A percentile compares a stretch with the other conserved stretches of the same genome.
phyloP scores from a whole-genome alignment of 2,329 filamentous ascomycete genomes.

The Ophiostoma tasmaniense region DNA sequence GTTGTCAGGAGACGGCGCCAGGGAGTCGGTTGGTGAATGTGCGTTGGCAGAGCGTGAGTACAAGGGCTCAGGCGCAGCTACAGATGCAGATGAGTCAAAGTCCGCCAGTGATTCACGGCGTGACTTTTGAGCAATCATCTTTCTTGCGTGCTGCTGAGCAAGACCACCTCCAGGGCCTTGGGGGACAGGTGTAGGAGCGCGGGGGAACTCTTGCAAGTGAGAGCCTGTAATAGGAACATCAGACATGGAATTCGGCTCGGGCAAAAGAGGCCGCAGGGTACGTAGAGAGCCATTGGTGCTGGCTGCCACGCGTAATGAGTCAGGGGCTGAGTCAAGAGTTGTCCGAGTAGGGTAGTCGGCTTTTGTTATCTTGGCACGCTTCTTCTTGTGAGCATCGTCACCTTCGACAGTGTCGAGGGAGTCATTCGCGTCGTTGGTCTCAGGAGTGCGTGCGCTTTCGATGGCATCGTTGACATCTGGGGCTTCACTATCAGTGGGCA shows the following conservation, averaged over 20 bases:
- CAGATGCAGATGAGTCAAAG: constrained; percentile 25
- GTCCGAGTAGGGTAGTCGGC: constrained; percentile 49
- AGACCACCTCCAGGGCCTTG: constrained; percentile 29
- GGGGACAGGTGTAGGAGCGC: constrained; percentile 70
- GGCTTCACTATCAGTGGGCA: constrained; percentile 29
- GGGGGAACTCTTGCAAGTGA: constrained; percentile 63
- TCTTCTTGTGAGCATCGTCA: constrained; percentile 55
- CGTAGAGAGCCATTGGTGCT: constrained; percentile 84
- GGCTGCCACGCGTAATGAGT: constrained; percentile 80
- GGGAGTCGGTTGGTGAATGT: constrained; percentile 46
- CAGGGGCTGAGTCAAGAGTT: constrained; percentile 63
- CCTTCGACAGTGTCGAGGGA: constrained; percentile 37
- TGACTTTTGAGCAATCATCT: constrained; percentile 35
- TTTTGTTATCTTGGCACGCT: constrained; percentile 71
- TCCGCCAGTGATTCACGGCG: constrained; percentile 49
- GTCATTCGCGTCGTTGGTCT: constrained; percentile 21
- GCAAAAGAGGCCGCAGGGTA: constrained; percentile 65
- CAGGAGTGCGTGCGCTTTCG: constrained; percentile 38
- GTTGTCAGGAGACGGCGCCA: constrained; percentile 42
- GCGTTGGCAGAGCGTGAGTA: constrained; percentile 40
- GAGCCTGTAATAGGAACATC: constrained; percentile 30
- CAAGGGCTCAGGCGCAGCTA: constrained; percentile 23
- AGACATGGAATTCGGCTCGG: constrained; percentile 30
- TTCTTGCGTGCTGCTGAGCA: constrained; percentile 25
- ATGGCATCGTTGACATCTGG: constrained; percentile 34